Evolutionary conservation across 1,139 yeast species (phyloP), one percentile per base, ranked within the genome.

Genomic region (Williopsis jadinii): DNA sequence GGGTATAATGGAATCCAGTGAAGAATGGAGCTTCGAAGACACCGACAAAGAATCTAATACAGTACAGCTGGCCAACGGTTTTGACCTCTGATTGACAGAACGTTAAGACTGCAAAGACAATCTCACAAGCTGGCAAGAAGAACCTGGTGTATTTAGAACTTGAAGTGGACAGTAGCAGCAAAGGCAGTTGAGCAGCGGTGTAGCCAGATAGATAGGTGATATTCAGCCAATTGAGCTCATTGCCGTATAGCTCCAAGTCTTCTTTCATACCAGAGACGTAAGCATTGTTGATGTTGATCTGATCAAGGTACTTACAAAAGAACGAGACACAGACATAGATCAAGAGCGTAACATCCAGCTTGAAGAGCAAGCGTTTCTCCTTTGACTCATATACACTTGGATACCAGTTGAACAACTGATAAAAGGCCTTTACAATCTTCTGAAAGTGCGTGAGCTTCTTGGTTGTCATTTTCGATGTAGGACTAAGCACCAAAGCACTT

Each of bases 1-100:
- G 66, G 41, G 64, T 71, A 56, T 75, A 79, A 76, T 78, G 76
- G n/a, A 73, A 63, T 3, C 81, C 84, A 43, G 38, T 61, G 58
- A 33, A 73, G 70, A 48, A 14, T 13, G 26, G 35, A 2, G 35
- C 35, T 28, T 32, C 62, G 59, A 49, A 60, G 68, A 41, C 61
- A n/a, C 77, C 41, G 11, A 42, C 43, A 34, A 40, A 33, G 36
- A 81, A 82, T 70, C 47, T 32, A 11, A 32, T 32, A 32, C 24
- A 14, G 14, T 32, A 32, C 19, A 32, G 34, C 34, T 12, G 34
- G 34, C 24, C 24, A 13, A 32, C 9, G 34, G n/a, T 32, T 10
- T 32, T 32, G 24, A 14, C 34, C 9, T 32, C 34, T 6, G 26
- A 14, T 32, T 32, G 34, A 10, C 34, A 32, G 24, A 32, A 32